Evolutionary conservation across 2,329 filamentous ascomycete genomes (phyloP).

Genomic region (Clonostachys chloroleuca): DNA sequence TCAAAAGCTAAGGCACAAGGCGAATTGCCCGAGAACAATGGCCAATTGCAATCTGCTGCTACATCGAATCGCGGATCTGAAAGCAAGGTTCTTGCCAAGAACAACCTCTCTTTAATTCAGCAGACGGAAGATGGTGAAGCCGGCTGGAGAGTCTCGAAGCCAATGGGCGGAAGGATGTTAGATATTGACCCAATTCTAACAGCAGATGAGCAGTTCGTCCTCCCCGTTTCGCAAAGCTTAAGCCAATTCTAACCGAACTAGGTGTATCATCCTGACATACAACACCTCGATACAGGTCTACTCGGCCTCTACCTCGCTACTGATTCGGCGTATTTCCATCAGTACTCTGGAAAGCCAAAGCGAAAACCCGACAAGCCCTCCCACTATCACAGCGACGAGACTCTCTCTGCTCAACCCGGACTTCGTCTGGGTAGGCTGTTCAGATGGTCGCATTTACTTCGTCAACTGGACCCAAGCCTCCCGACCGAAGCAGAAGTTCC

Average conservation of each 20-base stretch:
- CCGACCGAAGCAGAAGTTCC: constrained; percentile 25
- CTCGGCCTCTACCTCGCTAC: constrained; percentile 74
- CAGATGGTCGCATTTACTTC: constrained; percentile 50
- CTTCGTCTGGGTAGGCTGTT: constrained; percentile 56
- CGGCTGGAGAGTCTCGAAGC: constrained; percentile 57
- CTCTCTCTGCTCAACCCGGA: constrained; percentile 32
- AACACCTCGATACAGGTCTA: constrained; percentile 76
- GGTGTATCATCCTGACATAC: constrained; percentile 72
- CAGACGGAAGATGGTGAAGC: constrained; percentile 6
- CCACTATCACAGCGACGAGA: constrained; percentile 34
- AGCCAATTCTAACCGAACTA: constrained; percentile 19
- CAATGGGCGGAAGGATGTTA: constrained; percentile 62
- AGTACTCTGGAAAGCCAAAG: constrained; percentile 17
- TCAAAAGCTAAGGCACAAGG: background rate
- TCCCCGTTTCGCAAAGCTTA: constrained; percentile 3
- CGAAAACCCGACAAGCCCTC: constrained; percentile 12
- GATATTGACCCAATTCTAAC: constrained; percentile 62
- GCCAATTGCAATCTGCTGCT: constrained; percentile 14
- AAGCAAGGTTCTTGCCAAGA: background rate
- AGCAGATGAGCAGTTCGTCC: constrained; percentile 50
- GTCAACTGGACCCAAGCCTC: constrained; percentile 50
- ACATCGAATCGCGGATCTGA: constrained; percentile 18
- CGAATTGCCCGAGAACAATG: constrained; percentile 1
- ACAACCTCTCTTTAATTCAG: background rate
- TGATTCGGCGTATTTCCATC: constrained; percentile 67